Evolutionary conservation across 805 yeast genomes (phyloP).

Genomic region (Lipomyces sp.): DNA sequence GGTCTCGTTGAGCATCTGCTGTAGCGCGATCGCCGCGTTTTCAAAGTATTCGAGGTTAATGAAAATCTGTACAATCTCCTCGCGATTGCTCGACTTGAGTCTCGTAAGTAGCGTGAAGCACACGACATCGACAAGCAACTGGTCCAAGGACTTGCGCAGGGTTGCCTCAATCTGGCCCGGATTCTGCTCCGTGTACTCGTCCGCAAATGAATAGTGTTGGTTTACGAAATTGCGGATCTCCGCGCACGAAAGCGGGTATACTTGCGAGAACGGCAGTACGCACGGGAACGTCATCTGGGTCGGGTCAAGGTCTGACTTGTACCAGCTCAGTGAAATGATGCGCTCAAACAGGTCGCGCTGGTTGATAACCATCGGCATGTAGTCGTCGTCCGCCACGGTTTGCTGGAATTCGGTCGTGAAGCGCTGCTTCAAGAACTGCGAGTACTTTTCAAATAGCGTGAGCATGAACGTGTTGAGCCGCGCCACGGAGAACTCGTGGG

Average conservation of each 20-base stretch:
- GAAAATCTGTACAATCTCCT: constrained; percentile 82
- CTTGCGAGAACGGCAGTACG: constrained; percentile 80
- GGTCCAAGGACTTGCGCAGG: constrained; percentile 63
- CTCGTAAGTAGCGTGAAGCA: constrained; percentile 59
- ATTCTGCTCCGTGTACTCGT: constrained; percentile 61
- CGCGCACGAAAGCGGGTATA: constrained; percentile 83
- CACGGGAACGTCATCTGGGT: constrained; percentile 46
- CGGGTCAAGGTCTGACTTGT: constrained; percentile 44
- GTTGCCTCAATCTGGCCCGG: constrained; percentile 54
- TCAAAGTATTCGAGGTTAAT: constrained; percentile 85
- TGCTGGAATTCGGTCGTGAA: constrained; percentile 61
- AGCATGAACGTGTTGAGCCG: constrained; percentile 62
- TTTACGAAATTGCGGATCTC: constrained; percentile 63
- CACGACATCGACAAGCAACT: constrained; percentile 63
- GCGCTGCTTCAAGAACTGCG: constrained; percentile 51
- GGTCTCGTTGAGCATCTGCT: constrained; percentile 41
- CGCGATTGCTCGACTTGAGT: constrained; percentile 72
- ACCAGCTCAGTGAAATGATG: constrained; percentile 68
- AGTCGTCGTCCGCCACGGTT: constrained; percentile 72
- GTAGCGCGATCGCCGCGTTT: constrained; percentile 66
- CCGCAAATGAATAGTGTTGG: constrained; percentile 61
- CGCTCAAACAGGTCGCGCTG: constrained; percentile 58
- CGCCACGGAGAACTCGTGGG: constrained; percentile 57
- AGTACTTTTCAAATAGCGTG: constrained; percentile 55
- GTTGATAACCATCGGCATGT: constrained; percentile 77